A percentile compares a stretch with the other conserved stretches of the same genome.
phyloP scores from a whole-genome alignment of 129 eudicot genomes.

The Chrysanthemum makinoi region DNA sequence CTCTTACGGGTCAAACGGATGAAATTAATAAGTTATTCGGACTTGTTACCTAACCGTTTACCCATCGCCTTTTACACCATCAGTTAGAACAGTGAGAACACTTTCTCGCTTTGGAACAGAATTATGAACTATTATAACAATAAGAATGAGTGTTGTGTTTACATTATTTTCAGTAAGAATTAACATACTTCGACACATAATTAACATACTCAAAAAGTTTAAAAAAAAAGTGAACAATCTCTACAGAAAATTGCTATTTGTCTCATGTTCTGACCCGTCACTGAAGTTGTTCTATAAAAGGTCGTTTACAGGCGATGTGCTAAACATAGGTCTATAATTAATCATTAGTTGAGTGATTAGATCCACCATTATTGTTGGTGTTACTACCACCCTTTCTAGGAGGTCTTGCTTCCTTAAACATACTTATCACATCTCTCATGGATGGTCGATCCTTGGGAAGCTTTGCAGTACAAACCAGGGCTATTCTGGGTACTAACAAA shows the following conservation, averaged over 20 bases:
- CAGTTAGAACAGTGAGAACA: too few species aligned
- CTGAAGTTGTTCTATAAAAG: slow-evolving; percentile 33
- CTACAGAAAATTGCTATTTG: slow-evolving; percentile 23
- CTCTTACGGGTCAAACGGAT: too few species aligned
- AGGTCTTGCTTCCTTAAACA: slow-evolving; percentile 94
- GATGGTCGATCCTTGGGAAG: slow-evolving; percentile 84
- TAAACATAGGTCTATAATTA: slow-evolving; percentile 65
- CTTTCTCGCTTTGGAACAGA: neutral
- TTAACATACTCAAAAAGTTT: slow-evolving; percentile 27
- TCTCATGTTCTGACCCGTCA: neutral
- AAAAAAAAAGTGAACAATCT: slow-evolving; percentile 4
- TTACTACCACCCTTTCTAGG: slow-evolving; percentile 61
- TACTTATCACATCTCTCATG: slow-evolving; percentile 83
- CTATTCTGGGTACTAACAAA: slow-evolving; percentile 74
- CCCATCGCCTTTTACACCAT: too few species aligned
- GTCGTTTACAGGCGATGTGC: slow-evolving; percentile 62
- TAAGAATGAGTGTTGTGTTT: slow-evolving; percentile 17
- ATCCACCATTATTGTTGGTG: slow-evolving; percentile 37
- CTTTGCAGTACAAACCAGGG: slow-evolving; percentile 77
- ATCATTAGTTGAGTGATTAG: slow-evolving; percentile 16
- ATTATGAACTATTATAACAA: slow-evolving; percentile 8
- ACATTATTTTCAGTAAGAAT: slow-evolving; percentile 42
- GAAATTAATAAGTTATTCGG: too few species aligned
- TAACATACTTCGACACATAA: slow-evolving; percentile 34
- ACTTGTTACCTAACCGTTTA: too few species aligned